phyloP scores from a whole-genome alignment of 257 asterid species.

The Fraxinus cuspidata region DNA sequence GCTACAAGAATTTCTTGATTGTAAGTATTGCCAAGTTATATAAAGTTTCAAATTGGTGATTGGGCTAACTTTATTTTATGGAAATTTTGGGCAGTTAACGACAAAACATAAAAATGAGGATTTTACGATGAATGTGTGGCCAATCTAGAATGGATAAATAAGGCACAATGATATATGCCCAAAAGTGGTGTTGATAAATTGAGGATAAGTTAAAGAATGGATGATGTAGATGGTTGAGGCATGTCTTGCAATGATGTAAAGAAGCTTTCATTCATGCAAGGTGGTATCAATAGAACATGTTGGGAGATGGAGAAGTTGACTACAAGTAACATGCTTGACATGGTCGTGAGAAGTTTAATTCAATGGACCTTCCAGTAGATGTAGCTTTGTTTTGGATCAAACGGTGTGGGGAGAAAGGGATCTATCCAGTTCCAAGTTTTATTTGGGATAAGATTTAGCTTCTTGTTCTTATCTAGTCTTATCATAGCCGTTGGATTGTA shows the following conservation, averaged over 20 bases:
- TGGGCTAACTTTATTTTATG: too few relatives aligned
- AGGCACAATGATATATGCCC: too few relatives aligned
- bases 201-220: too few relatives aligned
- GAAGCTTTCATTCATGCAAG: not conserved
- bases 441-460: not conserved
- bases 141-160: too few relatives aligned
- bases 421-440: not conserved
- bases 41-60: too few relatives aligned
- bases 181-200: too few relatives aligned
- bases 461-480: not conserved
- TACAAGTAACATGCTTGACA: not conserved
- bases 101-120: too few relatives aligned
- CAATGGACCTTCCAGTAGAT: not conserved
- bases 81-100: too few relatives aligned
- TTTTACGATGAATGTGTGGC: too few relatives aligned
- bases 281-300: not conserved
- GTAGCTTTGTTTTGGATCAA: not conserved
- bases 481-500: not conserved
- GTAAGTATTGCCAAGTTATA: too few relatives aligned
- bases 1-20: too few relatives aligned
- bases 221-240: too few relatives aligned
- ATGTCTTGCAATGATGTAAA: not conserved
- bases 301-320: not conserved
- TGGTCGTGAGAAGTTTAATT: not conserved
- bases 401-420: not conserved